A percentile compares a stretch with the other conserved stretches of the same genome.
Conservation (phyloP, 2,329 filamentous ascomycete species). For the Tolypocladium pustulatum region DNA sequence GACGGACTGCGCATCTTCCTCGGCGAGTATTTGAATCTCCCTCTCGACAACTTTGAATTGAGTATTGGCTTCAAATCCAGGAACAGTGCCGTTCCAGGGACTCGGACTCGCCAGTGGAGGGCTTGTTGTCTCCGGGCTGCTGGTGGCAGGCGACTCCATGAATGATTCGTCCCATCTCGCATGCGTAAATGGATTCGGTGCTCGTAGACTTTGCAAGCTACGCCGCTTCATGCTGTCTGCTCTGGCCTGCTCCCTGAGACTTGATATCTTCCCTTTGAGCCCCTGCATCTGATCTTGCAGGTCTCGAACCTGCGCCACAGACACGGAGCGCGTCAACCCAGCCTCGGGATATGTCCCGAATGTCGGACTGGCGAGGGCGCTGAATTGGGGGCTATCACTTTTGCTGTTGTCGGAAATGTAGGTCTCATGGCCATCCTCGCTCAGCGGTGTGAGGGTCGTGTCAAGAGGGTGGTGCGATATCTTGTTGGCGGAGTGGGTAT, state of each 20-base stretch:
- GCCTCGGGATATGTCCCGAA: slow-evolving; percentile 31
- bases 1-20: not conserved
- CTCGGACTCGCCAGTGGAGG: not conserved
- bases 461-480: slow-evolving; percentile 30
- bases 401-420: slow-evolving; percentile 13
- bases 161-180: slow-evolving; percentile 30
- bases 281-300: slow-evolving; percentile 79
- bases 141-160: slow-evolving; percentile 12
- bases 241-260: slow-evolving; percentile 64
- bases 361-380: slow-evolving; percentile 33
- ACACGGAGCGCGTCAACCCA: slow-evolving; percentile 54
- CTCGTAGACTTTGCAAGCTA: slow-evolving; percentile 65
- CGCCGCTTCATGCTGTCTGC: slow-evolving; percentile 69
- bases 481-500: slow-evolving; percentile 20
- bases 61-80: not conserved
- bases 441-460: slow-evolving; percentile 38
- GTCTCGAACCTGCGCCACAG: slow-evolving; percentile 60
- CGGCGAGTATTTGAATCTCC: slow-evolving; percentile 5
- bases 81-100: not conserved
- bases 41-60: not conserved
- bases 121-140: slow-evolving; percentile 8
- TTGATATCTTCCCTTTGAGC: slow-evolving; percentile 76
- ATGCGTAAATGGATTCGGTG: slow-evolving; percentile 69
- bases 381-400: slow-evolving; percentile 21
- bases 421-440: slow-evolving; percentile 36